phyloP scores from a whole-genome alignment of 441 rosid genomes.

The Euphorbia celastroides region DNA sequence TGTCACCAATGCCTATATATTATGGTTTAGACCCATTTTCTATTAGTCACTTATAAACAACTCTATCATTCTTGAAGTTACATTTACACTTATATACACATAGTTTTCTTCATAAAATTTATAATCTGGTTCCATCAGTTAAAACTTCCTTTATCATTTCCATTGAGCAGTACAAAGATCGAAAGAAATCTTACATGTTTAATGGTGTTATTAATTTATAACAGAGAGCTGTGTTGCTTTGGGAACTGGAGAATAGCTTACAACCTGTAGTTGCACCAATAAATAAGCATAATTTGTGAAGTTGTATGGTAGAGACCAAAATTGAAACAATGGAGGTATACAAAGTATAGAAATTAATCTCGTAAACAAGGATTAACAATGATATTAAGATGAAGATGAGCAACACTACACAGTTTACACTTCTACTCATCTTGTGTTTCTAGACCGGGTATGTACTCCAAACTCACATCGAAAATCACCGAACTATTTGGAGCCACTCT shows the following conservation, averaged over 20 bases:
- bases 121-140: too few relatives aligned
- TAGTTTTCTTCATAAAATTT: too few relatives aligned
- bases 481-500: conserved; percentile 92
- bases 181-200: too few relatives aligned
- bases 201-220: background rate
- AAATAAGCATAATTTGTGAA: background rate
- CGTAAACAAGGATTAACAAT: background rate
- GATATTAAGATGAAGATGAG: background rate
- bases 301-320: background rate
- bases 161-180: too few relatives aligned
- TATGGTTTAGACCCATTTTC: too few relatives aligned
- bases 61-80: too few relatives aligned
- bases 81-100: too few relatives aligned
- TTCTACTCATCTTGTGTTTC: conserved; percentile 56
- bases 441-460: conserved; percentile 87
- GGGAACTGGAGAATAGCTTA: background rate
- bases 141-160: too few relatives aligned
- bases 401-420: background rate
- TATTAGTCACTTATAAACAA: too few relatives aligned
- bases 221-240: background rate
- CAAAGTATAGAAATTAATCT: conserved; percentile 9
- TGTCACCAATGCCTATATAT: too few relatives aligned
- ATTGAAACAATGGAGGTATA: conserved; percentile 9
- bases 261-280: background rate
- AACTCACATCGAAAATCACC: conserved; percentile 81